phyloP scores from a whole-genome alignment of 257 asterid genomes.

The Capsicum pubescens region DNA sequence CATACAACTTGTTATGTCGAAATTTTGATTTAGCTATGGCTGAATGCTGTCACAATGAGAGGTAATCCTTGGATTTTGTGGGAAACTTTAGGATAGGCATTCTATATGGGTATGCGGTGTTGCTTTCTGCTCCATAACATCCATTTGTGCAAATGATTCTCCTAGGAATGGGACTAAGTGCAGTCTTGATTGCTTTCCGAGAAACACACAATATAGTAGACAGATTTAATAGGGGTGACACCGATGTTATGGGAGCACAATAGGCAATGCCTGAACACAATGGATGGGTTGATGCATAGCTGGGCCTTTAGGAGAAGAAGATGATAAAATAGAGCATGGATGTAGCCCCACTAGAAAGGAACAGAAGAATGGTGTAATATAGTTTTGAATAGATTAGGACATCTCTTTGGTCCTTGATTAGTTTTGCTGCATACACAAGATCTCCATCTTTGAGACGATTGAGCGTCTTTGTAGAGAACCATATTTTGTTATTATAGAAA shows the following conservation, averaged over 20 bases:
- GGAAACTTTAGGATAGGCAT: neutral
- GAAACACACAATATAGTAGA: neutral
- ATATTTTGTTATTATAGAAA: neutral
- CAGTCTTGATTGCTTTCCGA: neutral
- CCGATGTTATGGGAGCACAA: neutral
- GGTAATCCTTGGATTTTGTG: slow-evolving; percentile 50
- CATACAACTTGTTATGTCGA: slow-evolving; percentile 84
- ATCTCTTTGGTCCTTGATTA: neutral
- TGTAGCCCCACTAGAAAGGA: neutral
- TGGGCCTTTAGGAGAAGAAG: neutral
- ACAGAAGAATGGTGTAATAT: neutral
- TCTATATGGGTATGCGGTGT: neutral
- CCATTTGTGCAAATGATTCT: neutral
- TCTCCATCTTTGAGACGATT: neutral
- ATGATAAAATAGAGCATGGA: neutral
- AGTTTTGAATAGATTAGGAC: neutral
- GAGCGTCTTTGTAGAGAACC: neutral
- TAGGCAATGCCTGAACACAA: neutral
- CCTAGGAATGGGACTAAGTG: neutral
- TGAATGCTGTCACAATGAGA: slow-evolving; percentile 94
- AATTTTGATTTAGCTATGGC: slow-evolving; percentile 87
- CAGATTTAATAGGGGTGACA: neutral
- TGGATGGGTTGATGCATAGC: neutral
- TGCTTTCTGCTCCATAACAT: neutral
- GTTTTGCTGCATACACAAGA: neutral